phyloP scores from a whole-genome alignment of 192 early-diverging fungal genomes.

The Geranomyces variabilis region DNA sequence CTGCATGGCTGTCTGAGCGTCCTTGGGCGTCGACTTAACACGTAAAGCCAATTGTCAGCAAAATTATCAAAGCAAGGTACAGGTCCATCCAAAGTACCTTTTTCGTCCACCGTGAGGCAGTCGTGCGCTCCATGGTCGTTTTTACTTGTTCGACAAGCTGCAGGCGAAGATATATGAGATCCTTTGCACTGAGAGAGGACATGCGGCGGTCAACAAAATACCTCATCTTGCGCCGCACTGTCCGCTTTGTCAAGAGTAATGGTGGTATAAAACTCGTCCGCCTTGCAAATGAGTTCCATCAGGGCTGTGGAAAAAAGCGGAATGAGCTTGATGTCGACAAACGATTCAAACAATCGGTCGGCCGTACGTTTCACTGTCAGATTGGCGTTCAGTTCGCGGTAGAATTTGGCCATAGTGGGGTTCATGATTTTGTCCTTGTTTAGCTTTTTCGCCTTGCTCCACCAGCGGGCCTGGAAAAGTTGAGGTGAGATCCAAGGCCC shows the following conservation, averaged over 20 bases:
- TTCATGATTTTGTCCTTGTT: slow-evolving; percentile 91
- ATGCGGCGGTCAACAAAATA: neutral
- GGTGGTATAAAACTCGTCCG: slow-evolving; percentile 67
- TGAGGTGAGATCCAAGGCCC: neutral
- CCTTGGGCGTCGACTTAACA: slow-evolving; percentile 26
- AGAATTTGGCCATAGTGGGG: slow-evolving; percentile 87
- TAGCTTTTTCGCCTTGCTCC: slow-evolving; percentile 85
- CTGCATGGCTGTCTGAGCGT: slow-evolving; percentile 45
- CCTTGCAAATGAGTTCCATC: slow-evolving; percentile 74
- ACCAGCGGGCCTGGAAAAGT: slow-evolving; percentile 78
- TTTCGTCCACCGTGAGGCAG: slow-evolving; percentile 65
- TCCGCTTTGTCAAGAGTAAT: slow-evolving; percentile 35
- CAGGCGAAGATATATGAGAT: neutral
- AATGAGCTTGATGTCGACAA: neutral
- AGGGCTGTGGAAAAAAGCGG: slow-evolving; percentile 48
- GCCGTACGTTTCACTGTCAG: slow-evolving; percentile 49
- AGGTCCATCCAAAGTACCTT: slow-evolving; percentile 41
- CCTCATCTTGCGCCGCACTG: slow-evolving; percentile 39
- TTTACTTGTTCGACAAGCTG: slow-evolving; percentile 44
- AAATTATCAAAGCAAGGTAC: slow-evolving; percentile 45
- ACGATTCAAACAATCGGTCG: neutral
- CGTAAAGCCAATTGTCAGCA: too few relatives aligned
- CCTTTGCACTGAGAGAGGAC: neutral
- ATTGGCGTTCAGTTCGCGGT: slow-evolving; percentile 84
- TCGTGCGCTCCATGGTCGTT: slow-evolving; percentile 57